These are phyloP conservation scores for Bombardia bombarda DNA, from an alignment of 495 filamentous ascomycete species.

Conservation along the genomic window DNA sequence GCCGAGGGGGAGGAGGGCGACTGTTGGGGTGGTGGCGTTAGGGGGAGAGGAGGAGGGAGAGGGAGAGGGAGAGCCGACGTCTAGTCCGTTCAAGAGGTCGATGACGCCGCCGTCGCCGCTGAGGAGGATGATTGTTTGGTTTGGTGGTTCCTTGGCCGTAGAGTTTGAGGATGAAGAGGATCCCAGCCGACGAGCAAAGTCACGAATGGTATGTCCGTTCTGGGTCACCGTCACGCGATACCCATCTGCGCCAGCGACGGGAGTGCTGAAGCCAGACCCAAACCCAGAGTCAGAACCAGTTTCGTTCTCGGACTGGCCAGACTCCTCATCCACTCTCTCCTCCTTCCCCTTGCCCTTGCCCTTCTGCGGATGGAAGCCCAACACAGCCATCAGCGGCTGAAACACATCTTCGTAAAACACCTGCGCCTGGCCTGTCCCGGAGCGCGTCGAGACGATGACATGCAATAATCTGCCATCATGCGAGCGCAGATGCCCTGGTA, in stretches of 20 bases:
- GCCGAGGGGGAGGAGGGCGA: slow-evolving; percentile 67
- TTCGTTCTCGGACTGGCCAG: neutral
- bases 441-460: slow-evolving; percentile 64
- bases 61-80: too few species aligned
- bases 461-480: slow-evolving; percentile 32
- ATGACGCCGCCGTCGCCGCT: slow-evolving; percentile 80
- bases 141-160: slow-evolving; percentile 28
- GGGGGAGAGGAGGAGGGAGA: neutral
- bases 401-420: slow-evolving; percentile 50
- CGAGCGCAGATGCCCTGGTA: slow-evolving; percentile 28
- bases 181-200: slow-evolving; percentile 47
- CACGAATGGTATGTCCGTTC: slow-evolving; percentile 48
- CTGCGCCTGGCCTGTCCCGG: slow-evolving; percentile 57
- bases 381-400: slow-evolving; percentile 43
- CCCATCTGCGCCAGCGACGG: neutral
- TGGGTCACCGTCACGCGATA: slow-evolving; percentile 51
- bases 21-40: slow-evolving; percentile 34
- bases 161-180: neutral
- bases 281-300: neutral
- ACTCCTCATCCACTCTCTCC: too few species aligned
- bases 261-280: too few species aligned
- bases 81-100: slow-evolving; percentile 62
- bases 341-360: neutral
- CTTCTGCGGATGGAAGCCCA: slow-evolving; percentile 2
- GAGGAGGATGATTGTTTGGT: slow-evolving; percentile 58